phyloP scores from a whole-genome alignment of 1,284 basidiomycete genomes.

The Sanghuangporus sanghuang region DNA sequence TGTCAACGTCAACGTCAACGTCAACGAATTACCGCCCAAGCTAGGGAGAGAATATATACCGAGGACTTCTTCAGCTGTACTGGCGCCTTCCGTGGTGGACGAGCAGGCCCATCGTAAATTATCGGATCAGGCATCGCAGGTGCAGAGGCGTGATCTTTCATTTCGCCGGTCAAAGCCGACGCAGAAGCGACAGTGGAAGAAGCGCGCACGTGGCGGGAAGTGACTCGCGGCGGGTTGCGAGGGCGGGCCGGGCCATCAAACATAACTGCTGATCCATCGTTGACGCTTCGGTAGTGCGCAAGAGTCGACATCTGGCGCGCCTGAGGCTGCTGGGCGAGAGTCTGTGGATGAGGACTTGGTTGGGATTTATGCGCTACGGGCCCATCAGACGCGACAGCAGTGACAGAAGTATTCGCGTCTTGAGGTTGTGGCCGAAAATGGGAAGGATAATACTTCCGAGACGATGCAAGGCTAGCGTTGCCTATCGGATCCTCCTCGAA shows the following conservation, averaged over 20 bases:
- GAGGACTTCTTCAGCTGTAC: background rate
- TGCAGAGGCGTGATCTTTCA: background rate
- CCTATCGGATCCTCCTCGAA: background rate
- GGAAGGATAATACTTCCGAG: background rate
- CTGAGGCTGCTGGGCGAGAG: background rate
- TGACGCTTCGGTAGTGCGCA: background rate
- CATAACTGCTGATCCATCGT: background rate
- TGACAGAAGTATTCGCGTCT: background rate
- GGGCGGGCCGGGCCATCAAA: slow-evolving; percentile 7
- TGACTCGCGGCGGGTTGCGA: slow-evolving; percentile 2
- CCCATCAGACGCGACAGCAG: background rate
- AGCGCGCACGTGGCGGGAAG: background rate
- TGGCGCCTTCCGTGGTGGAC: background rate
- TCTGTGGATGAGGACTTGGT: background rate
- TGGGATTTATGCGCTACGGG: background rate
- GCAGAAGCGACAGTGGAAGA: background rate
- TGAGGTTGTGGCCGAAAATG: background rate
- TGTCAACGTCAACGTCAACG: too few relatives aligned
- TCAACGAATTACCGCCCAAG: background rate
- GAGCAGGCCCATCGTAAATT: slow-evolving; percentile 6
- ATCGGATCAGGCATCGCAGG: background rate
- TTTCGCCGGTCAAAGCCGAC: background rate
- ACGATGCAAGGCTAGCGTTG: background rate
- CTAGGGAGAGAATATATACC: background rate
- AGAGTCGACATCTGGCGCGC: background rate